Conservation (phyloP, 305 asterid genomes). For the Fraxinus sp. region DNA sequence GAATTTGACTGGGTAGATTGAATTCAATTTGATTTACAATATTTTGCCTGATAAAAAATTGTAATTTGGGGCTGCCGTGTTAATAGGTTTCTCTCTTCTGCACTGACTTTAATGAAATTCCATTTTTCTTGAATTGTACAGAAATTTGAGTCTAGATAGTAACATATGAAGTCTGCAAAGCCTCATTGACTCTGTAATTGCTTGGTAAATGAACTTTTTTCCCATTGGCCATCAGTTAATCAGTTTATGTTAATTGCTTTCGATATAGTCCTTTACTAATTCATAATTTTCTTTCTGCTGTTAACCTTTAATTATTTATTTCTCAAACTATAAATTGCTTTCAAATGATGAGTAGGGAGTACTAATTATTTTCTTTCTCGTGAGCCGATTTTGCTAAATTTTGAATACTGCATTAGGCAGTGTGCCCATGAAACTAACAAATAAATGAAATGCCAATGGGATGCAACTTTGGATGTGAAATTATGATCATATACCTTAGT, state of each 20-base stretch:
- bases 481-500: constrained; percentile 3
- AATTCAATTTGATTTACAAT: constrained; percentile 12
- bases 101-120: not conserved
- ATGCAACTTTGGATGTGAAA: not conserved
- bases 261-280: not conserved
- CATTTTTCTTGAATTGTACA: not conserved
- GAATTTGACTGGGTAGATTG: constrained; percentile 13
- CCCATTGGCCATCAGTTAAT: not conserved
- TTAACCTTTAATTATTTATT: not conserved
- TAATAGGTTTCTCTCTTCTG: not conserved
- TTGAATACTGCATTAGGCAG: not conserved
- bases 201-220: not conserved
- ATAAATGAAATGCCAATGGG: not conserved
- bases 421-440: not conserved
- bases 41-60: not conserved
- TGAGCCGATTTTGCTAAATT: not conserved
- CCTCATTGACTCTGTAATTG: not conserved
- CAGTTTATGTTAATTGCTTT: not conserved
- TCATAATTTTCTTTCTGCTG: not conserved
- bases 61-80: constrained; percentile 7
- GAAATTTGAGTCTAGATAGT: not conserved
- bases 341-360: not conserved
- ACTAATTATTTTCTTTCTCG: not conserved
- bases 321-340: not conserved
- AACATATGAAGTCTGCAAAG: not conserved